These are phyloP conservation scores for Oidiodendron maius DNA, from an alignment of 495 filamentous ascomycete genomes.

Conservation along the genomic window DNA sequence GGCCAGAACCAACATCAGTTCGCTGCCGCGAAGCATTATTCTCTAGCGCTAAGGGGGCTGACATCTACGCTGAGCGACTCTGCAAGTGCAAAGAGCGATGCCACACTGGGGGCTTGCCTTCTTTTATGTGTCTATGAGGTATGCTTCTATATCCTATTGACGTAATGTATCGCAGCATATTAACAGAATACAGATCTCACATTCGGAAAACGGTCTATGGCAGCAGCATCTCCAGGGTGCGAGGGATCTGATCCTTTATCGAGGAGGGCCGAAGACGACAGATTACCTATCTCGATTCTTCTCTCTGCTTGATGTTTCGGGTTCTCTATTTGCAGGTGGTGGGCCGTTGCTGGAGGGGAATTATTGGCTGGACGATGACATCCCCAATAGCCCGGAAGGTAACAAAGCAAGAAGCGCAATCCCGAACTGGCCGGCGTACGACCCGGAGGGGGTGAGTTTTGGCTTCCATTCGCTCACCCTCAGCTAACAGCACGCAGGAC, in stretches of 20 bases:
- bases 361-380: slow-evolving; percentile 18
- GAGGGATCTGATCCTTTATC: slow-evolving; percentile 20
- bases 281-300: slow-evolving; percentile 21
- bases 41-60: slow-evolving; percentile 3
- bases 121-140: slow-evolving; percentile 8
- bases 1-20: not conserved
- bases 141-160: not conserved
- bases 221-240: slow-evolving; percentile 21
- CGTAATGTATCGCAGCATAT: not conserved
- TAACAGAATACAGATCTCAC: slow-evolving; percentile 13
- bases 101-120: slow-evolving; percentile 7
- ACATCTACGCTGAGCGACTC: not conserved
- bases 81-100: not conserved
- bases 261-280: slow-evolving; percentile 15
- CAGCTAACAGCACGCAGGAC: not conserved
- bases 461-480: not conserved
- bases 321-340: slow-evolving; percentile 13
- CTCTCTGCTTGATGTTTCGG: slow-evolving; percentile 21
- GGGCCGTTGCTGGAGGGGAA: slow-evolving; percentile 19
- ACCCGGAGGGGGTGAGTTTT: not conserved
- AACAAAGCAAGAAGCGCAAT: not conserved
- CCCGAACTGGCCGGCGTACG: not conserved
- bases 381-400: not conserved
- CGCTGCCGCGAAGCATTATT: slow-evolving; percentile 1
- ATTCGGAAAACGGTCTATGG: slow-evolving; percentile 19